These are phyloP conservation scores for Aurifilum marmelostoma DNA, from an alignment of 2,329 filamentous ascomycete genomes.

Conservation along the genomic window DNA sequence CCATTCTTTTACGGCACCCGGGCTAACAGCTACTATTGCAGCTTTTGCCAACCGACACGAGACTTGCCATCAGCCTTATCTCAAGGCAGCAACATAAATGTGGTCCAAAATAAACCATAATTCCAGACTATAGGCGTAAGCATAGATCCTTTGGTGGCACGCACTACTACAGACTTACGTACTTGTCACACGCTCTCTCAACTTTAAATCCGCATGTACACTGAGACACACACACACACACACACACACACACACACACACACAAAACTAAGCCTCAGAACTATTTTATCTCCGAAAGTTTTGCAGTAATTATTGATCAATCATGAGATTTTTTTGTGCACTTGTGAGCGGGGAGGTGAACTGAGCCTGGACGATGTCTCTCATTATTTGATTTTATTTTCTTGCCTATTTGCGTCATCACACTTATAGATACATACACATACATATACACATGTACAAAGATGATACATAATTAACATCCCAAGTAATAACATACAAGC, in stretches of 20 bases:
- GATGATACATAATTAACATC: neutral
- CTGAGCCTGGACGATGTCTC: neutral
- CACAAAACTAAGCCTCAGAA: neutral
- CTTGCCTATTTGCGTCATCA: neutral
- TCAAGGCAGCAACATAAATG: neutral
- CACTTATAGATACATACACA: neutral
- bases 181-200: neutral
- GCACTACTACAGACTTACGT: neutral
- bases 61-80: neutral
- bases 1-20: neutral
- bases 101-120: neutral
- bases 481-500: neutral
- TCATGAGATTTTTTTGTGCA: neutral
- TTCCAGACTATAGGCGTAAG: neutral
- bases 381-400: neutral
- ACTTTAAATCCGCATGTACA: too few species aligned
- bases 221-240: too few species aligned
- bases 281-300: neutral
- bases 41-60: neutral
- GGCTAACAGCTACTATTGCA: neutral
- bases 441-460: neutral
- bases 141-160: neutral
- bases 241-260: too few species aligned
- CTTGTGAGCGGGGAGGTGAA: neutral
- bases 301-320: neutral